A percentile compares a stretch with the other conserved stretches of the same genome.
Conservation (phyloP, 1,284 basidiomycete genomes). For the Boletus mariae region DNA sequence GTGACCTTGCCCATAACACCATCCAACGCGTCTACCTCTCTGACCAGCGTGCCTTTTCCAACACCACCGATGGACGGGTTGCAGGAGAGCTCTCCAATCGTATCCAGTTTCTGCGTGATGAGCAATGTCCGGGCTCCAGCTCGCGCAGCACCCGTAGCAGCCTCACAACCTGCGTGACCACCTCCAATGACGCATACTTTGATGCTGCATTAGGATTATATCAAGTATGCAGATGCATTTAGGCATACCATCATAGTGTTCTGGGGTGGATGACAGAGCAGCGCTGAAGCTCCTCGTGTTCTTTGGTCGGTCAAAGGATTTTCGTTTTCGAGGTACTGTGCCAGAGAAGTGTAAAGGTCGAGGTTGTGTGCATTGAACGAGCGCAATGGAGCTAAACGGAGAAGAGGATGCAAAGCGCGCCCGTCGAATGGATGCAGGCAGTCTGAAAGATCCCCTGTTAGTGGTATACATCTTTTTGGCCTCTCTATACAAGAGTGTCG, state of each 20-base stretch:
- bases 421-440: constrained; percentile 4
- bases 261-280: not conserved
- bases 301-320: not conserved
- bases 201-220: constrained; percentile 1
- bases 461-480: constrained; percentile 9
- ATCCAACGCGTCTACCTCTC: constrained; percentile 86
- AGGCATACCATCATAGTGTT: constrained; percentile 26
- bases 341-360: not conserved
- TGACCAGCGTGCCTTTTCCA: constrained; percentile 85
- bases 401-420: not conserved
- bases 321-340: not conserved
- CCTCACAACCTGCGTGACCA: constrained; percentile 89
- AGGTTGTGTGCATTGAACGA: not conserved
- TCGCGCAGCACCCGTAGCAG: constrained; percentile 80
- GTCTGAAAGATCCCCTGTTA: constrained; percentile 3
- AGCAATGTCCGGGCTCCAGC: constrained; percentile 78
- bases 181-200: constrained; percentile 86
- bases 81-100: constrained; percentile 85
- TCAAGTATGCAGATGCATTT: not conserved
- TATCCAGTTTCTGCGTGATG: constrained; percentile 76
- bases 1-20: constrained; percentile 75
- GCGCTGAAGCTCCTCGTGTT: constrained; percentile 3
- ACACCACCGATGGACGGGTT: constrained; percentile 89
- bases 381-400: not conserved
- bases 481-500: not conserved